Base-by-base conservation (phyloP, 495 filamentous ascomycete species). In the Podospora appendiculata region DNA sequence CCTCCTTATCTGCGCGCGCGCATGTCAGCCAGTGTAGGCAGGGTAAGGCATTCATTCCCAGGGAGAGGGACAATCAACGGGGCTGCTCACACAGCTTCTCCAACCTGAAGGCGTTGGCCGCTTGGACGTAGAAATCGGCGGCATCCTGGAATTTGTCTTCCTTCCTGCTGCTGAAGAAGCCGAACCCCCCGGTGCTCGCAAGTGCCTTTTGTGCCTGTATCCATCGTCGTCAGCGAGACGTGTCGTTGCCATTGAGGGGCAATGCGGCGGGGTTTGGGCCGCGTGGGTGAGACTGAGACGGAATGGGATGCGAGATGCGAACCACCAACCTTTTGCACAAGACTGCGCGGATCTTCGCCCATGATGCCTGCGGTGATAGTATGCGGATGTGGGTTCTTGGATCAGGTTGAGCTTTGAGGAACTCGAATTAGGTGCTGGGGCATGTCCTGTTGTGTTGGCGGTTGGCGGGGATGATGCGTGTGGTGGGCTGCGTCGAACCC, bases 121-220 rank as follows among this genome's bases (percentile, higher is more conserved):
- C 89, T 58, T 90, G 81, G 42, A 79, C 78, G 61, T 87, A 95
- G 45, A 91, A 72, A 57, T 93, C 86, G 48, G 87, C 86, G 9
- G 89, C 90, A 72, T 79, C 79, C 68, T 91, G 86, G 55, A 83
- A 89, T 66, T 96, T 95, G 56, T 95, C 64, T 53, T 65, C 90
- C 61, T 83, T 75, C 50, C 81, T 77, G 34, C 86, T 85, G 41
- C 87, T 83, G 57, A 95, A 93, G 67, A 91, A 83, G 63, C 71
- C 74, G 58, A 76, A 80, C 44, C 90, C 89, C 4, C 84, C 71
- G n/a, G 88, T 88, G 56, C 82, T 70, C 56, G 78, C 64, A 4
- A 84, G 76, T 14, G 84, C 78, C 78, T 89, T 90, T 62, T 92
- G 87, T 64, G 90, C 90, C 89, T 94, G 61, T 57, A 38, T 44